These are phyloP conservation scores for Phytophthora crassamura DNA, from an alignment of 352 stramenopile species.

Conservation along the genomic window DNA sequence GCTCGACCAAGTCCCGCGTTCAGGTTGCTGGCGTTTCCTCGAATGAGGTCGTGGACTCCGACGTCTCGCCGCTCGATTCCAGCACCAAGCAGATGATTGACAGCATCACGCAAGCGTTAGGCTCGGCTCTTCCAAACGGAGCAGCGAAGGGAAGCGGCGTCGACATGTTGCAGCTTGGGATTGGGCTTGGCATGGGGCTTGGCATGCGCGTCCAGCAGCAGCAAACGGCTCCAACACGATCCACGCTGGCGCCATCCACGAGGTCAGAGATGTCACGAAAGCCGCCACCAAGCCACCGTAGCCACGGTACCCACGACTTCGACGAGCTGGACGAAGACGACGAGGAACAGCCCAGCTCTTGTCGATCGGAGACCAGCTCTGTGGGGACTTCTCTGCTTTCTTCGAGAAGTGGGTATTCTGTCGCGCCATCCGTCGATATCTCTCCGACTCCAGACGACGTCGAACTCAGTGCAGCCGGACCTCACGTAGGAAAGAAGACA, in stretches of 20 bases:
- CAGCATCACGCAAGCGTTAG: constrained; percentile 77
- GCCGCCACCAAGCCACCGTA: constrained; percentile 10
- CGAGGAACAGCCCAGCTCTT: constrained; percentile 32
- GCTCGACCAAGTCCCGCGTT: constrained; percentile 29
- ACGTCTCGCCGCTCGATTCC: constrained; percentile 34
- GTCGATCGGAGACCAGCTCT: constrained; percentile 41
- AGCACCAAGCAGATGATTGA: constrained; percentile 77
- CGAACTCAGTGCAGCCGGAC: constrained; percentile 37
- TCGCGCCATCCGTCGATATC: constrained; percentile 52
- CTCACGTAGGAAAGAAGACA: constrained; percentile 55
- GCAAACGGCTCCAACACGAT: constrained; percentile 27
- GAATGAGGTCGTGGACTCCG: background rate
- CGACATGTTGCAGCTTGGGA: constrained; percentile 81
- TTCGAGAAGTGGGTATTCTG: constrained; percentile 45
- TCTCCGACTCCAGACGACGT: constrained; percentile 64
- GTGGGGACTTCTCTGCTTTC: constrained; percentile 34
- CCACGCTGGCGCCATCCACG: constrained; percentile 9
- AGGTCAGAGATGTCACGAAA: constrained; percentile 20
- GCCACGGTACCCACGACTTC: constrained; percentile 1
- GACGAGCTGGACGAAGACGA: constrained; percentile 29
- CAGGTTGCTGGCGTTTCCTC: constrained; percentile 9
- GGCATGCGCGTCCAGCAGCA: constrained; percentile 74
- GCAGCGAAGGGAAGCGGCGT: constrained; percentile 33
- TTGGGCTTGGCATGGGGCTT: constrained; percentile 92
- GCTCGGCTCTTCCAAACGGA: constrained; percentile 48